phyloP scores from a whole-genome alignment of 768 basidiomycete genomes.

The Lentinula sp. region DNA sequence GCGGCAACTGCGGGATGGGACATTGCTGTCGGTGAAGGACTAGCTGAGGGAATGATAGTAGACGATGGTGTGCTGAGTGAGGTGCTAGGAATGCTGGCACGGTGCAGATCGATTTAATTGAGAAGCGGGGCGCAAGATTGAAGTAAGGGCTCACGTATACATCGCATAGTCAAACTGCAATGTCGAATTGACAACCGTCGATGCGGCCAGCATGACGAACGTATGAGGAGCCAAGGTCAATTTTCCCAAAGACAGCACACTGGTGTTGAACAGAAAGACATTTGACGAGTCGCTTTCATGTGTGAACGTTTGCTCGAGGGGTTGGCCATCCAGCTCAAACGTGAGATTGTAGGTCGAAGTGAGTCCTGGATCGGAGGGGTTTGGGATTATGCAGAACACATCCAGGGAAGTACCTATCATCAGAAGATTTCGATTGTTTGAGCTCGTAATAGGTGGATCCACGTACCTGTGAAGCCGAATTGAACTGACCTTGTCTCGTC shows the following conservation, averaged over 20 bases:
- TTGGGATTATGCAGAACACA: conserved; percentile 7
- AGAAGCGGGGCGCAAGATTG: background rate
- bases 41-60: background rate
- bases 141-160: background rate
- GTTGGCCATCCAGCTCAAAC: background rate
- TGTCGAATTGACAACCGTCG: conserved; percentile 1
- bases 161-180: conserved; percentile 5
- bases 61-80: background rate
- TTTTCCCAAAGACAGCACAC: background rate
- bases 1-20: background rate
- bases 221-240: background rate
- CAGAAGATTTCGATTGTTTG: background rate
- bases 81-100: background rate
- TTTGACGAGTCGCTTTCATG: background rate
- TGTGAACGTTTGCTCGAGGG: background rate
- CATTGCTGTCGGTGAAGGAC: background rate
- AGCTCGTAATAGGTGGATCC: background rate
- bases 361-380: conserved; percentile 2
- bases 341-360: conserved; percentile 5
- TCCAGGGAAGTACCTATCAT: background rate
- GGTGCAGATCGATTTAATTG: background rate
- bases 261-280: background rate
- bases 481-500: background rate
- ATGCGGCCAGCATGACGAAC: background rate
- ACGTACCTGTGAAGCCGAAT: conserved; percentile 1